A percentile compares a stretch with the other conserved stretches of the same genome.
Evolutionary conservation across 169 alveolate genomes (phyloP).

Genomic region (Cryptosporidium ubiquitum): DNA sequence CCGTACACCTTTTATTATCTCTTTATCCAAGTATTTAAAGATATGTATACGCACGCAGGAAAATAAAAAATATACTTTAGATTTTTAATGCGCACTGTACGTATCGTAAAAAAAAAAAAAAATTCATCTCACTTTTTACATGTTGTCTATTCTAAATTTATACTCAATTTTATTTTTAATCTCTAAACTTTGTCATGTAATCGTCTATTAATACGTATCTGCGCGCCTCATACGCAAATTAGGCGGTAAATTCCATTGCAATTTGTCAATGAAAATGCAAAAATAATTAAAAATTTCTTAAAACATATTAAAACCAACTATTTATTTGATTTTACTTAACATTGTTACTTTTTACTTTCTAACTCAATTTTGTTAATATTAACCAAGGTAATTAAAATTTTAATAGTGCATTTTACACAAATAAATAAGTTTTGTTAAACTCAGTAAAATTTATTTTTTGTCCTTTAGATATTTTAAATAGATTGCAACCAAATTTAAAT

Average conservation of each 20-base stretch:
- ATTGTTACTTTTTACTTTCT: too few species aligned
- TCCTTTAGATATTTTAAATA: too few species aligned
- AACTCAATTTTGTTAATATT: too few species aligned
- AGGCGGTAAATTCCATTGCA: background rate
- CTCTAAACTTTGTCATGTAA: conserved; percentile 43
- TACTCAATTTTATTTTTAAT: background rate
- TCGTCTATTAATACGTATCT: conserved; percentile 43
- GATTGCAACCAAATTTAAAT: too few species aligned
- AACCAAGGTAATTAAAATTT: too few species aligned
- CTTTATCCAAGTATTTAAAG: conserved; percentile 63
- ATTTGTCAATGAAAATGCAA: background rate
- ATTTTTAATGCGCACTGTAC: conserved; percentile 63
- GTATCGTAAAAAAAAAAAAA: conserved; percentile 8
- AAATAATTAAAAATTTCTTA: too few species aligned
- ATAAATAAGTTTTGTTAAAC: background rate
- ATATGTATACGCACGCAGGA: conserved; percentile 74
- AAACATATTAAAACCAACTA: too few species aligned
- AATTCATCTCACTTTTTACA: conserved; percentile 19
- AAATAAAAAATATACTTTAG: conserved; percentile 36
- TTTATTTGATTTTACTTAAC: too few species aligned
- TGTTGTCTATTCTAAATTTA: conserved; percentile 55
- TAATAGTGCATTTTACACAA: too few species aligned
- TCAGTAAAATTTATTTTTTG: too few species aligned
- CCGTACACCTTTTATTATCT: conserved; percentile 1
- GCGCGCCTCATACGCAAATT: background rate